Percentiles rank a stretch among this genome's conserved stretches.
Evolutionary conservation across 208 protist genomes (phyloP).

Genomic region (Trypanosomatidae sp.): DNA sequence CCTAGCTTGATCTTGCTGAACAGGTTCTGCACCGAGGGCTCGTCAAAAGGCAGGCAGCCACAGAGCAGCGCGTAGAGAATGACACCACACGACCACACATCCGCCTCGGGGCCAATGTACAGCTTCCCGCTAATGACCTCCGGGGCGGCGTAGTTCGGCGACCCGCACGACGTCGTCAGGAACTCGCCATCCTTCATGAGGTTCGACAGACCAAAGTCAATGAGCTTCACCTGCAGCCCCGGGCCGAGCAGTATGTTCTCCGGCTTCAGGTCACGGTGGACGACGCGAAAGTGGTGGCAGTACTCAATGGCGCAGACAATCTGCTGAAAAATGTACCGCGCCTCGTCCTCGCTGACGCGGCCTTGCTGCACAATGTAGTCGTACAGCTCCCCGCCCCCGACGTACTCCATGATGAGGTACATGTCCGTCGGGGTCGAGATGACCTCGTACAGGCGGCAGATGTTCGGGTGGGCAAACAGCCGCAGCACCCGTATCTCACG

Average conservation of each 20-base stretch:
- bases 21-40: constrained; percentile 78
- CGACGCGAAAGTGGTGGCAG: constrained; percentile 93
- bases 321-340: constrained; percentile 97
- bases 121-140: constrained; percentile 89
- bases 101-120: constrained; percentile 88
- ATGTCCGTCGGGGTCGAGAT: constrained; percentile 97
- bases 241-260: constrained; percentile 89
- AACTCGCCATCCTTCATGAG: constrained; percentile 88
- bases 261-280: constrained; percentile 91
- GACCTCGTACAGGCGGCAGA: constrained; percentile 98
- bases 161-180: constrained; percentile 86
- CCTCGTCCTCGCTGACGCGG: constrained; percentile 88
- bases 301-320: constrained; percentile 98
- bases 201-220: constrained; percentile 93
- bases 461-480: constrained; percentile 98
- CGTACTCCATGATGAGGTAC: constrained; percentile 99
- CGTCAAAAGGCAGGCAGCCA: constrained; percentile 90
- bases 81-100: constrained; percentile 94
- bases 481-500: constrained; percentile 98
- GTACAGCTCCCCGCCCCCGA: constrained; percentile 97
- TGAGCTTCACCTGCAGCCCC: constrained; percentile 88
- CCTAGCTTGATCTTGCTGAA: constrained; percentile 89
- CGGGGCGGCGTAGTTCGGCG: constrained; percentile 91
- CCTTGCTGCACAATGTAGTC: constrained; percentile 98
- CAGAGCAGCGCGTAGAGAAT: constrained; percentile 91